Evolutionary conservation across 2,329 filamentous ascomycete genomes (phyloP).

Genomic region (Fusarium nelsonii): DNA sequence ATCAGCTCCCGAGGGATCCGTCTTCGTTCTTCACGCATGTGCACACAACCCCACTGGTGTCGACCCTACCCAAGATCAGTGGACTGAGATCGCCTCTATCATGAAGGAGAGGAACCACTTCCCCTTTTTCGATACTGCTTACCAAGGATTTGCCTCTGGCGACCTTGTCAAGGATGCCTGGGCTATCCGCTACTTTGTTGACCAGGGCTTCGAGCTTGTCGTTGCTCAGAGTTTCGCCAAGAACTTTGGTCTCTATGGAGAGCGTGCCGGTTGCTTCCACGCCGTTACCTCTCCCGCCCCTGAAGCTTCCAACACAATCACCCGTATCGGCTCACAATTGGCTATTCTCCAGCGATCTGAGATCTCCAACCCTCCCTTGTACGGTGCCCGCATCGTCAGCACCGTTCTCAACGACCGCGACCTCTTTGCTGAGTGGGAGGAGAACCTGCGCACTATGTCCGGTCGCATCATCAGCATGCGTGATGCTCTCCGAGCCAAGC

Average conservation of each 20-base stretch:
- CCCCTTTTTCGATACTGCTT: conserved; percentile 98
- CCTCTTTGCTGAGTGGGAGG: conserved; percentile 92
- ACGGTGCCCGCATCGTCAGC: conserved; percentile 90
- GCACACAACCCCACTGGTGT: conserved; percentile 99
- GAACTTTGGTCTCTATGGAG: conserved; percentile 97
- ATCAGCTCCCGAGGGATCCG: conserved; percentile 79
- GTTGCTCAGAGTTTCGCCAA: conserved; percentile 97
- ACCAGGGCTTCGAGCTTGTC: conserved; percentile 89
- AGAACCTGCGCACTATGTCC: conserved; percentile 91
- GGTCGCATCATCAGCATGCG: conserved; percentile 96
- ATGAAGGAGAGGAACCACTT: conserved; percentile 86
- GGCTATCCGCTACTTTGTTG: conserved; percentile 94
- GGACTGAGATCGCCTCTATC: conserved; percentile 86
- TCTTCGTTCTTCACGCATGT: conserved; percentile 94
- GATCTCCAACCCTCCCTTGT: conserved; percentile 96
- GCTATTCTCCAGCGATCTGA: conserved; percentile 96
- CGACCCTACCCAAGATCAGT: conserved; percentile 93
- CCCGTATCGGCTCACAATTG: conserved; percentile 85
- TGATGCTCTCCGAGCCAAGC: conserved; percentile 77
- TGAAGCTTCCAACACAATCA: conserved; percentile 71
- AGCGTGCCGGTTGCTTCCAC: conserved; percentile 97
- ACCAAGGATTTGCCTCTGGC: conserved; percentile 97
- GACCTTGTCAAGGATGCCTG: conserved; percentile 86
- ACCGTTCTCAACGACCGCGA: conserved; percentile 83
- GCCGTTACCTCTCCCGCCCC: conserved; percentile 80